Evolutionary conservation across 306 rosid species (phyloP), one percentile per base, ranked within the genome.

Genomic region (Medicago truncatula): DNA sequence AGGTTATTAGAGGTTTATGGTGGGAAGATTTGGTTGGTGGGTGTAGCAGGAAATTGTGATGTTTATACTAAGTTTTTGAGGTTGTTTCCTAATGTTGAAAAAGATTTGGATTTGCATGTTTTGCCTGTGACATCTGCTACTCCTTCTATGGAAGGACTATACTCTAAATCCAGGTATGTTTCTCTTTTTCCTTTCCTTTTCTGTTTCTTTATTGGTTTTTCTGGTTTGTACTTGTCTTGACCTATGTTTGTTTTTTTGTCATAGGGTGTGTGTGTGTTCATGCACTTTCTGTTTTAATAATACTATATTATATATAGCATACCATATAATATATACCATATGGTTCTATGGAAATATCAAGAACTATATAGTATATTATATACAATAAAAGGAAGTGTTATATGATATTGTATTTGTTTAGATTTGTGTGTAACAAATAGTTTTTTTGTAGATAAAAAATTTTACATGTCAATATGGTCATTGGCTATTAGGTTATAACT

Each of bases 151-250:
- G 93, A 89, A 74, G 91, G 82, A 43, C 56, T 78, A 62, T 76
- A 85, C 84, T 75, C 92, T 18, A 88, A 89, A 67, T 92, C 99
- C 84, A 92, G 97, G 99, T 92, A 73, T 49, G 74, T 90, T 65
- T 34, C 20, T 59, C 5, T 59, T 44, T 72, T n/a, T n/a, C 43
- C 52, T 43, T 31, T 47, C 75, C 15, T 57, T 31, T 7, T 21
- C 16, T 70, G 71, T 20, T 65, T 66, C n/a, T 60, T 36, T 61
- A 25, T 74, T 81, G 72, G 15, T 76, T n/a, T n/a, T n/a, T 73
- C 16, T 6, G 12, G 20, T 68, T 50, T 69, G 74, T 73, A 74
- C 47, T 79, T 76, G 69, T 72, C 63, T 62, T 76, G 8, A 17
- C 39, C n/a, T 36, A 7, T 65, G 17, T 54, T 64, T 67, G 57